These are phyloP conservation scores for Lipomyces sp. DNA, from an alignment of 805 yeast species.

Conservation along the genomic window DNA sequence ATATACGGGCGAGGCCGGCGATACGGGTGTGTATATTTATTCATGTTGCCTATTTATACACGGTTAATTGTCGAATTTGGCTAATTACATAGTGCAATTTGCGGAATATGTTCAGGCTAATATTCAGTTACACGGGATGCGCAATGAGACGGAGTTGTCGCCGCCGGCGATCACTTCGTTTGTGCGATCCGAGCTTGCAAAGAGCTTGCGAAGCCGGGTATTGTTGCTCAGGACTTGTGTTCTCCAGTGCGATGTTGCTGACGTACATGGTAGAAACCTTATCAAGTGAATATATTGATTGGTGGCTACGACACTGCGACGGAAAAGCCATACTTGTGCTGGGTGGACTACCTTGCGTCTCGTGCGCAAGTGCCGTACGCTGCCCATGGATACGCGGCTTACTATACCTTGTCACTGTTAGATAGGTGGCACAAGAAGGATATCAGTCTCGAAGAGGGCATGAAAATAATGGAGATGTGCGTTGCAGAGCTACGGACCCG, in stretches of 20 bases:
- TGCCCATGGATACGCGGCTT: slow-evolving; percentile 98
- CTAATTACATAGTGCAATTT: slow-evolving; percentile 53
- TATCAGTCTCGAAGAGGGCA: slow-evolving; percentile 76
- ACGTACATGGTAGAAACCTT: slow-evolving; percentile 63
- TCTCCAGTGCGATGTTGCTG: not conserved
- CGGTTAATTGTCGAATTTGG: not conserved
- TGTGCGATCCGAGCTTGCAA: slow-evolving; percentile 85
- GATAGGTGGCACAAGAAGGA: slow-evolving; percentile 87
- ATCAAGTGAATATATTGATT: slow-evolving; percentile 86
- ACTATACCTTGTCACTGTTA: slow-evolving; percentile 84
- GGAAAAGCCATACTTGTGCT: slow-evolving; percentile 69
- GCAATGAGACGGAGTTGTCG: slow-evolving; percentile 79
- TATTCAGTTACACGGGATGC: slow-evolving; percentile 81
- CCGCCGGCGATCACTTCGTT: slow-evolving; percentile 88
- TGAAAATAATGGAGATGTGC: slow-evolving; percentile 72
- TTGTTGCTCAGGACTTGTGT: not conserved
- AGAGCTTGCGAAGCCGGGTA: slow-evolving; percentile 80
- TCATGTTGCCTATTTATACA: not conserved
- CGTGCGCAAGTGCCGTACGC: slow-evolving; percentile 90
- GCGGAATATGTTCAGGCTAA: slow-evolving; percentile 95
- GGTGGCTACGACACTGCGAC: slow-evolving; percentile 77
- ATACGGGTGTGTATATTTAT: slow-evolving; percentile 56
- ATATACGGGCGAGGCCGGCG: slow-evolving; percentile 95
- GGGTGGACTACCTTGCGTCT: slow-evolving; percentile 95
- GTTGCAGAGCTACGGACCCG: slow-evolving; percentile 78